A percentile compares a stretch with the other conserved stretches of the same genome.
Conservation (phyloP, 2,329 filamentous ascomycete genomes). For the Aspergillus ochraceus region DNA sequence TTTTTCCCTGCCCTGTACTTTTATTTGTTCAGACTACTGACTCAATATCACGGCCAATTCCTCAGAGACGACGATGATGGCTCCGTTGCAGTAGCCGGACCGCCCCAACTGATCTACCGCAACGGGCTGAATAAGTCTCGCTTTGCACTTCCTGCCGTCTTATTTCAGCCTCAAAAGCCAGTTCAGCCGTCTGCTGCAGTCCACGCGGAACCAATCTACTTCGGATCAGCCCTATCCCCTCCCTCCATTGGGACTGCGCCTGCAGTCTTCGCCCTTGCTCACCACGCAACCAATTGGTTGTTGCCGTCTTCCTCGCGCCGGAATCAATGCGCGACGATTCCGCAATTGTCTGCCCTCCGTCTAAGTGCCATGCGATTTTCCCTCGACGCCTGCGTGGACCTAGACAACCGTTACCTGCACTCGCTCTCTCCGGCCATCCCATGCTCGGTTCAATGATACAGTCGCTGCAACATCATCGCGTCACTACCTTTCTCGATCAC, state of each 20-base stretch:
- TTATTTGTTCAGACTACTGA: neutral
- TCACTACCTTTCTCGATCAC: neutral
- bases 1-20: neutral
- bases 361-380: neutral
- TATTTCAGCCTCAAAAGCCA: neutral
- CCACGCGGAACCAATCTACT: neutral
- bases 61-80: neutral
- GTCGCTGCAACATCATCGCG: neutral
- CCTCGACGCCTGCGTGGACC: neutral
- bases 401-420: neutral
- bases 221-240: neutral
- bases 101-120: neutral
- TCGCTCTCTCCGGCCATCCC: neutral
- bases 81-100: neutral
- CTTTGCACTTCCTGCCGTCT: neutral
- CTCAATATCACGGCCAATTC: neutral
- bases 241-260: neutral
- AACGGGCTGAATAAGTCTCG: neutral
- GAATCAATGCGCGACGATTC: neutral
- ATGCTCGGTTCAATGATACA: neutral
- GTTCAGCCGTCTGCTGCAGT: neutral
- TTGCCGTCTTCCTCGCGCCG: neutral
- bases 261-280: neutral
- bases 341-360: neutral
- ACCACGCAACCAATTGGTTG: neutral